Base-by-base conservation (phyloP, 2,329 filamentous ascomycete species). In the Colletotrichum eremochloae region DNA sequence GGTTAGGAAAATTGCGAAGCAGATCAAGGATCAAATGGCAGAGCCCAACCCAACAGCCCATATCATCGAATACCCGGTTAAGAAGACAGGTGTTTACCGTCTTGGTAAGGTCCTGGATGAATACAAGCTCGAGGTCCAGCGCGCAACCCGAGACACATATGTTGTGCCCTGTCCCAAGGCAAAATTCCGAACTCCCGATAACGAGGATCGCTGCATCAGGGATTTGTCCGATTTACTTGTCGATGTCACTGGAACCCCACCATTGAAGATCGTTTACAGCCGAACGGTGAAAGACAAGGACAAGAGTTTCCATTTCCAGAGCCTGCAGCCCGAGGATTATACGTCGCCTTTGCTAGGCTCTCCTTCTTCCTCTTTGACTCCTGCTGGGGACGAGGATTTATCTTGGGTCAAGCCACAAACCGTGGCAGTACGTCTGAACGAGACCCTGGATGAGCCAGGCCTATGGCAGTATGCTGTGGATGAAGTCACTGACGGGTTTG, bases 221-320 rank as follows among this genome's bases (percentile, higher is more conserved):
- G 96, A 99, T 76, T 84, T 98, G 46, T 98, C 96, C 2, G 91
- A 97, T 78, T 85, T 98, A 57, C 89, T 91, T 24, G 85, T 99
- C 63, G 91, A 96, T 77, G 94, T 98, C 5, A 88, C 93, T 75
- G 96, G 96, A 24, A 97, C 95, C 0, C 94, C 97, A 3, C 96
- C 96, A 3, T 86, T 99, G 75, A 95, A 95, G 80, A 93, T 99
- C 76, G 94, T 94, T 76, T 99, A 99, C 82, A 96, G 94, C 77
- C 92, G 95, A 66, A 92, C 91, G 8, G 91, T 97, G 76, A 97
- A 98, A 76, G 90, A 91, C 73, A 92, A 93, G 75, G 91, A 97
- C 75, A 91, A 92, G 76, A 94, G 93, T 72, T 94, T 95, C 76
- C 94, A 96, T 74, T 96, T 97, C 76, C 95, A 98, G 81, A 97